phyloP scores from a whole-genome alignment of 306 rosid genomes.

The Macrotyloma uniflorum region DNA sequence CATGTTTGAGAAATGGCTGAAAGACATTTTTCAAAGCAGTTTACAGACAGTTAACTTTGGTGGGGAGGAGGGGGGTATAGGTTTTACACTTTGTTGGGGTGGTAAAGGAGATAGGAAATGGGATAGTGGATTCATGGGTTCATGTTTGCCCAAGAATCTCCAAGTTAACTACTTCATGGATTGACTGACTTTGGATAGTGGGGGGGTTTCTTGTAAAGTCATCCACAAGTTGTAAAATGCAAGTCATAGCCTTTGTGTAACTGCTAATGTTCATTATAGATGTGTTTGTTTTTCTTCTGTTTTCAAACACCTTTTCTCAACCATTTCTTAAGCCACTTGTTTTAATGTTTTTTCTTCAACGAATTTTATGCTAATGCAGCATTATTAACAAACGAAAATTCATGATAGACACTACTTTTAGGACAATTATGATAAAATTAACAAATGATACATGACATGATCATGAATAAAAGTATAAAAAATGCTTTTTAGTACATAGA shows the following conservation, averaged over 20 bases:
- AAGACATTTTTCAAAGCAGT: conserved; percentile 76
- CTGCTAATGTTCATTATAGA: conserved; percentile 62
- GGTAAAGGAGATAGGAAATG: conserved; percentile 63
- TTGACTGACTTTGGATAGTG: conserved; percentile 48
- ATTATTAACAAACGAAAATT: no score
- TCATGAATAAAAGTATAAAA: background rate
- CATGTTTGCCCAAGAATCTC: conserved; percentile 77
- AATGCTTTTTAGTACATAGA: background rate
- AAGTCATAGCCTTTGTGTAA: conserved; percentile 59
- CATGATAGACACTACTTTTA: no score
- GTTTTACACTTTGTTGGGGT: conserved; percentile 83
- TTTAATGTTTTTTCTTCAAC: background rate
- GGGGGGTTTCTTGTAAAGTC: conserved; percentile 43
- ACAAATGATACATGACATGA: no score
- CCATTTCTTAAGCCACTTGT: background rate
- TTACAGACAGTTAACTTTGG: conserved; percentile 60
- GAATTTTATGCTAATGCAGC: background rate
- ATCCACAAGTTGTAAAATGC: conserved; percentile 46
- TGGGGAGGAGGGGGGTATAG: conserved; percentile 70
- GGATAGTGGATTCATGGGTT: conserved; percentile 79
- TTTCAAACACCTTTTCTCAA: background rate
- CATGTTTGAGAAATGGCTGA: conserved; percentile 90
- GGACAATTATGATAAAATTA: no score
- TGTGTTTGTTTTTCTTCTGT: conserved; percentile 49
- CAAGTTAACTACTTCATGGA: conserved; percentile 66